Evolutionary conservation across 2,329 filamentous ascomycete genomes (phyloP), one percentile per base, ranked within the genome.

Genomic region (Nigrospora sphaerica): DNA sequence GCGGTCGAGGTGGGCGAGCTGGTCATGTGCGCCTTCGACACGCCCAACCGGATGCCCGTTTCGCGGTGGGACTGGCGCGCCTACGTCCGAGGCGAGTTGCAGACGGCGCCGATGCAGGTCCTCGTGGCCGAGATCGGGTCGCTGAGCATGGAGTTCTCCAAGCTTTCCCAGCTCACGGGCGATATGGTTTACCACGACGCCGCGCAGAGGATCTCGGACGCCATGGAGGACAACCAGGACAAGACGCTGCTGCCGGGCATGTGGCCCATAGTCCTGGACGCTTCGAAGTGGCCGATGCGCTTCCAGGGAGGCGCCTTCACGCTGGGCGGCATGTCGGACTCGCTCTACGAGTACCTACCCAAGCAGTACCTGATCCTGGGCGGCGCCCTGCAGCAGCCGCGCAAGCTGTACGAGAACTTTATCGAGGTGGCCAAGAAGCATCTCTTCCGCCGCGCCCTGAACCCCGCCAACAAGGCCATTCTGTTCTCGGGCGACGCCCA

Each of bases 391-490:
- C 65, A 68, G 3, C 73, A 77, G 47, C 86, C 86, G 59, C 65
- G 67, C 35, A 69, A 66, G 6, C 77, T 88, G 71, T 86, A 86
- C 56, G 67, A 78, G 51, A 65, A 64, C n/a, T 76, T 80, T 37
- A 79, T 85, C 52, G 72, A 80, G 14, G 72, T 77, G 0, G 76
- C 78, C 7, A 78, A 80, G 47, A 69, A 78, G 46, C 65, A 80
- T 52, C 69, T 86, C 31, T 74, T 88, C 51, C 87, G 78, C 64
- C 73, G 78, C 2, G 84, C 85, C 0, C 77, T 86, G 72, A 71
- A 77, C 12, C 77, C 76, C 0, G 68, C 70, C 11, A 62, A 66
- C n/a, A 70, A 75, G 6, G 74, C 86, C 52, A 74, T 86, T 12
- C 71, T 87, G 6, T 66, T 86, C 18, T 73, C 81, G 2, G 43